Percentiles rank a stretch among this genome's conserved stretches.
phyloP scores from a whole-genome alignment of 371 early-diverging fungal species.

The Zopfochytrium polystomum region DNA sequence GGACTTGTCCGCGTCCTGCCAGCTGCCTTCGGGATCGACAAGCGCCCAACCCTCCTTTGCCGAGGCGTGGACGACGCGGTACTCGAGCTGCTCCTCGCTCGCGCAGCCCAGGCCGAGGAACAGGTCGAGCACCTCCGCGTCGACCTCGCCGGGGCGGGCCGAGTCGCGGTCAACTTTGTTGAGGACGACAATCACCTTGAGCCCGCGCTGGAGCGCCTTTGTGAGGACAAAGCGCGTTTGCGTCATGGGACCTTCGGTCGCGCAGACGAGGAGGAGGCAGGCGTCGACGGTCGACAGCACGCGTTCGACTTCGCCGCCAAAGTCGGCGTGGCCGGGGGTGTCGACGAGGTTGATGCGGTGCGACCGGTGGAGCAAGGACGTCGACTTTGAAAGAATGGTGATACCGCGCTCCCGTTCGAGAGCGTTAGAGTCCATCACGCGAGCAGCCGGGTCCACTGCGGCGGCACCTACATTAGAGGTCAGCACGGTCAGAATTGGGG shows the following conservation, averaged over 20 bases:
- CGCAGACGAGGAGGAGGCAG: slow-evolving; percentile 75
- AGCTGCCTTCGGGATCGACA: slow-evolving; percentile 39
- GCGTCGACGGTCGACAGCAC: slow-evolving; percentile 81
- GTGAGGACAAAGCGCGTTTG: slow-evolving; percentile 79
- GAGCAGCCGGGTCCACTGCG: slow-evolving; percentile 33
- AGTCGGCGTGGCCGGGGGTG: slow-evolving; percentile 69
- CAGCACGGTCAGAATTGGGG: slow-evolving; percentile 18
- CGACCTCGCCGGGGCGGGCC: slow-evolving; percentile 67
- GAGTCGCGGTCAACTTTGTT: slow-evolving; percentile 79
- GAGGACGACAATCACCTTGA: slow-evolving; percentile 70
- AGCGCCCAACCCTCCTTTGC: slow-evolving; percentile 81
- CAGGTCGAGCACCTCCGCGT: slow-evolving; percentile 66
- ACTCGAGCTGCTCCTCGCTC: slow-evolving; percentile 69
- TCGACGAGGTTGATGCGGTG: slow-evolving; percentile 82
- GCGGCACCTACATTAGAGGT: slow-evolving; percentile 36
- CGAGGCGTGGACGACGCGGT: slow-evolving; percentile 68
- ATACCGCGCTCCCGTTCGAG: slow-evolving; percentile 82
- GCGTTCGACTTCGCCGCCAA: slow-evolving; percentile 81
- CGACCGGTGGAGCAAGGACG: slow-evolving; percentile 61
- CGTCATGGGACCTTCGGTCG: slow-evolving; percentile 80
- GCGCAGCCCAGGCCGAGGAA: slow-evolving; percentile 71
- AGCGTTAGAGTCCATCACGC: slow-evolving; percentile 80
- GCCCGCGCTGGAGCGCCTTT: slow-evolving; percentile 64
- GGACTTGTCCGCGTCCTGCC: too few species aligned
- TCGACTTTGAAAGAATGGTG: slow-evolving; percentile 75